Evolutionary conservation across 1,284 basidiomycete genomes (phyloP).

Genomic region (Microbotryum silenes-acaulis): DNA sequence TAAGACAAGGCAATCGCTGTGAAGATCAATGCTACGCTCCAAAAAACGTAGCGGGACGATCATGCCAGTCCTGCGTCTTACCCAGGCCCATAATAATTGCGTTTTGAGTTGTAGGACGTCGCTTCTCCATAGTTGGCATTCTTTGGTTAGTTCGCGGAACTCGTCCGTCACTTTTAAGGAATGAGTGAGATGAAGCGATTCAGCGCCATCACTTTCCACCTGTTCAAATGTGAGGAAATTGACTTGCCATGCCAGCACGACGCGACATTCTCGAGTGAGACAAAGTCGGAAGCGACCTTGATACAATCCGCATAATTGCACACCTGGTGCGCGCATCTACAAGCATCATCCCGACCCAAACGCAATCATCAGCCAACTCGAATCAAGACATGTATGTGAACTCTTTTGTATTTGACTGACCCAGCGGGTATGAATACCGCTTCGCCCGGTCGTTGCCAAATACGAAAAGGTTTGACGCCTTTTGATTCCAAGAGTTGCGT

Average conservation of each 20-base stretch:
- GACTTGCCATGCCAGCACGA: conserved; percentile 27
- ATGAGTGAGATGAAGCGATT: not conserved
- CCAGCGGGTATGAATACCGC: conserved; percentile 93
- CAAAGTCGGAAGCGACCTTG: conserved; percentile 94
- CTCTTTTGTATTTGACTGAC: conserved; percentile 58
- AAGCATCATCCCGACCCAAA: not conserved
- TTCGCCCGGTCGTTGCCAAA: conserved; percentile 86
- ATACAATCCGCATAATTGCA: conserved; percentile 83
- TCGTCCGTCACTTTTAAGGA: conserved; percentile 60
- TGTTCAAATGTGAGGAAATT: not conserved
- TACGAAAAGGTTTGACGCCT: conserved; percentile 67
- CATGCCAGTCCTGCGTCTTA: not conserved
- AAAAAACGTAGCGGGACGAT: no score
- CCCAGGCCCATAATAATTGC: conserved; percentile 30
- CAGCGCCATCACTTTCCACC: no score
- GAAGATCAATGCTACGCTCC: no score
- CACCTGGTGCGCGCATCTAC: conserved; percentile 48
- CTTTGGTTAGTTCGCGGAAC: conserved; percentile 77
- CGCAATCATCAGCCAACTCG: conserved; percentile 26
- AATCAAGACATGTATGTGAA: no score
- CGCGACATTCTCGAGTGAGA: conserved; percentile 81
- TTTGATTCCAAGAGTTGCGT: conserved; percentile 59
- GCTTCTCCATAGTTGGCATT: conserved; percentile 77
- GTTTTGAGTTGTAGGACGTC: conserved; percentile 80
- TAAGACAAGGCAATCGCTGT: no score